Percentiles rank a stretch among this genome's conserved stretches.
Evolutionary conservation across 1,139 yeast species (phyloP).

Genomic region (Yamadazyma atlantica): DNA sequence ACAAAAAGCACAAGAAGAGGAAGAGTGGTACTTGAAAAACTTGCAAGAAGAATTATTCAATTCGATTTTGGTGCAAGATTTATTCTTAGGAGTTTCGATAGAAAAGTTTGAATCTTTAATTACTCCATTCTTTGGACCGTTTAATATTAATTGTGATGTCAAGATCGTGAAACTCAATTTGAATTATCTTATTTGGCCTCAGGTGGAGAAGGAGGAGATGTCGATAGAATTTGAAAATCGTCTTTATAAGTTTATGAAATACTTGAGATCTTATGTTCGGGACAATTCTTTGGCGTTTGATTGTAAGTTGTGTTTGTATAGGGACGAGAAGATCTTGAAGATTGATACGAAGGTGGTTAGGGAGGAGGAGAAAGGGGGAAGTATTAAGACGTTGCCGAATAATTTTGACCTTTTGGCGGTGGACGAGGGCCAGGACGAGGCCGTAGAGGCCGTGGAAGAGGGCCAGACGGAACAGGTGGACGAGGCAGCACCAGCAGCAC

Average conservation of each 20-base stretch:
- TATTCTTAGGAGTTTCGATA: constrained; percentile 52
- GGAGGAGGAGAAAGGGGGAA: constrained; percentile 2
- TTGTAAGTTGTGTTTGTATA: constrained; percentile 45
- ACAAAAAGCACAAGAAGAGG: constrained; percentile 21
- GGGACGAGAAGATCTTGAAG: constrained; percentile 34
- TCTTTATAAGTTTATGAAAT: constrained; percentile 30
- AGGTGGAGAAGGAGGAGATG: constrained; percentile 16
- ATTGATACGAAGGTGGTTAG: constrained; percentile 19
- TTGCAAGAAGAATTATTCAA: constrained; percentile 33
- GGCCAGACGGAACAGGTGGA: no score
- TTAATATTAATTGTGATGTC: constrained; percentile 17
- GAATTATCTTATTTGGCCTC: constrained; percentile 4
- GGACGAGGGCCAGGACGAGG: constrained; percentile 2
- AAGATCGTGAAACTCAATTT: constrained; percentile 15
- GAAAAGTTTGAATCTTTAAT: constrained; percentile 24
- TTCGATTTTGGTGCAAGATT: constrained; percentile 54
- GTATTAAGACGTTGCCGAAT: not conserved
- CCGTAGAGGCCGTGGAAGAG: no score
- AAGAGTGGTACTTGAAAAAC: constrained; percentile 15
- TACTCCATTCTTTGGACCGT: constrained; percentile 15
- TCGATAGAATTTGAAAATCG: constrained; percentile 32
- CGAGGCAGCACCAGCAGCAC: no score
- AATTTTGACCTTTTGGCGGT: not conserved
- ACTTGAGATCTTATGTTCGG: constrained; percentile 30
- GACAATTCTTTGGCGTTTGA: constrained; percentile 48